phyloP scores from a whole-genome alignment of 208 protist genomes.

The Tritrichomonas musculus region DNA sequence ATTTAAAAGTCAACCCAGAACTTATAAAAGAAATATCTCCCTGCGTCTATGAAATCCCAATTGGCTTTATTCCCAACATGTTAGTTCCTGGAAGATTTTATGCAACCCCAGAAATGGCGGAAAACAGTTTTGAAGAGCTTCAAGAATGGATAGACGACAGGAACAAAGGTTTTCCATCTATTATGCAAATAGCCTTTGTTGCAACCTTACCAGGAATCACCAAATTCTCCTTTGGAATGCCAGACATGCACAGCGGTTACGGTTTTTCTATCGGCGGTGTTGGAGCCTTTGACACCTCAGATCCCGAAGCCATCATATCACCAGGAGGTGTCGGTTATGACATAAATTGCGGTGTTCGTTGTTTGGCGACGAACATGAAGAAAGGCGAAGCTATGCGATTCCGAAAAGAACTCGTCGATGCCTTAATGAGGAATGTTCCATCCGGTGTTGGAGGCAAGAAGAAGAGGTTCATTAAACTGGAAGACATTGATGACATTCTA shows the following conservation, averaged over 20 bases:
- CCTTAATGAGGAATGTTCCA: background rate
- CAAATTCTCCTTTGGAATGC: slow-evolving; percentile 64
- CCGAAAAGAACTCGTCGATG: background rate
- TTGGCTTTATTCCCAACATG: slow-evolving; percentile 60
- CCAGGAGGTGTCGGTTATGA: slow-evolving; percentile 72
- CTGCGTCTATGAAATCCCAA: too few species aligned
- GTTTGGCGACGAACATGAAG: slow-evolving; percentile 68
- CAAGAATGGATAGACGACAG: slow-evolving; percentile 36
- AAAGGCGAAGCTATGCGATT: slow-evolving; percentile 50
- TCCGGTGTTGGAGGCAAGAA: slow-evolving; percentile 22
- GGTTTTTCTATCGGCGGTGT: slow-evolving; percentile 81
- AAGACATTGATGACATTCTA: slow-evolving; percentile 59
- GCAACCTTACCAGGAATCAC: slow-evolving; percentile 69
- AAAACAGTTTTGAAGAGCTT: slow-evolving; percentile 62
- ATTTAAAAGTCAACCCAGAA: too few species aligned
- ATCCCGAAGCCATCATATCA: too few species aligned
- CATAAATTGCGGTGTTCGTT: slow-evolving; percentile 80
- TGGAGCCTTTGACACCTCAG: slow-evolving; percentile 70
- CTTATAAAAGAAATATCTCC: too few species aligned
- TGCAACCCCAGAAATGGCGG: slow-evolving; percentile 57
- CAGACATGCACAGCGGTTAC: too few species aligned
- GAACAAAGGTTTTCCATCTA: slow-evolving; percentile 63
- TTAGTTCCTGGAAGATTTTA: slow-evolving; percentile 59
- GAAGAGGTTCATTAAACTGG: background rate
- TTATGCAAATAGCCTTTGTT: too few species aligned